These are phyloP conservation scores for Leccinum truebloodii DNA, from an alignment of 768 basidiomycete genomes.

Conservation along the genomic window DNA sequence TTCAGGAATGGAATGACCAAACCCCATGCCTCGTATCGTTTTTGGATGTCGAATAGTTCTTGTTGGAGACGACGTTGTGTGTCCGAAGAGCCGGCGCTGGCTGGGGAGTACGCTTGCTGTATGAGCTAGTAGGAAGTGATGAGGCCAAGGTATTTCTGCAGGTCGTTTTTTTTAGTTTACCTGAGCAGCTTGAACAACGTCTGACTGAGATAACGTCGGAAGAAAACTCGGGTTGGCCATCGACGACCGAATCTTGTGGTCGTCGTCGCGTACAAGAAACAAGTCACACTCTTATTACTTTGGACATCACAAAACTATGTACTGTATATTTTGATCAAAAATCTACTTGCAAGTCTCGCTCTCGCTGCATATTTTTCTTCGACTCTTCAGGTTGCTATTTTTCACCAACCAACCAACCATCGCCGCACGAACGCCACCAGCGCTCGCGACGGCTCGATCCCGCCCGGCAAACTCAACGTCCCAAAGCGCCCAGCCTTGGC, in stretches of 20 bases:
- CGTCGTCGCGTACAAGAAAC: too few relatives aligned
- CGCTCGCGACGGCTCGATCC: constrained; percentile 14
- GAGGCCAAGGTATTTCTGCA: constrained; percentile 8
- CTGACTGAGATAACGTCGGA: constrained; percentile 50
- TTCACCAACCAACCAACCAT: background rate
- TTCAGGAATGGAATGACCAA: constrained; percentile 75
- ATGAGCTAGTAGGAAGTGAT: constrained; percentile 51
- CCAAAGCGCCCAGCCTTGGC: constrained; percentile 17
- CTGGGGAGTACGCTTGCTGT: constrained; percentile 62
- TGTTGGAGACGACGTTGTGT: constrained; percentile 65
- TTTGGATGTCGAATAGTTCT: constrained; percentile 77
- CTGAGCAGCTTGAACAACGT: constrained; percentile 59
- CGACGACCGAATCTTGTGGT: background rate
- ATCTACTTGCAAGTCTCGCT: too few relatives aligned
- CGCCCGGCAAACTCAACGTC: constrained; percentile 12
- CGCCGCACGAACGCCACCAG: constrained; percentile 30
- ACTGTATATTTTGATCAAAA: too few relatives aligned
- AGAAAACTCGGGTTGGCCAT: constrained; percentile 43
- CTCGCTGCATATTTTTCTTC: too few relatives aligned
- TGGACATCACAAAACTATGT: too few relatives aligned
- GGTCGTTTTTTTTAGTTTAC: constrained; percentile 40
- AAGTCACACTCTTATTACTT: too few relatives aligned
- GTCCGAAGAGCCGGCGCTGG: constrained; percentile 52
- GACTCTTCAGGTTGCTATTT: too few relatives aligned
- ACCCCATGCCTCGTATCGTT: constrained; percentile 80